Conservation (phyloP, 352 stramenopile species). For the Globisporangium ultimum region DNA sequence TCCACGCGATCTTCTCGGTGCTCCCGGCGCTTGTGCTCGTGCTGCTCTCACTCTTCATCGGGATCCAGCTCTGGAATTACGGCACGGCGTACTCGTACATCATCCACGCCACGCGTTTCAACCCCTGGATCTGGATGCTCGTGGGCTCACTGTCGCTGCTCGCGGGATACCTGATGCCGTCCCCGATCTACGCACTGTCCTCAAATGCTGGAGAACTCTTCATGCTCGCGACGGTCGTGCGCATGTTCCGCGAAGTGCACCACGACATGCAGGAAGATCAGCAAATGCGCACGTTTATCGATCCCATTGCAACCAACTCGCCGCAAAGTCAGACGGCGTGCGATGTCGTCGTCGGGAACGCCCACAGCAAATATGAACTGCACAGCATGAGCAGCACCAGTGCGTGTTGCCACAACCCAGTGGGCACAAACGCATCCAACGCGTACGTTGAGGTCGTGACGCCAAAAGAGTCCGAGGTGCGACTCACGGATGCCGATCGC, state of each 20-base stretch:
- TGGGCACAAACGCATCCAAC: not conserved
- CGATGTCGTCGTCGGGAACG: constrained; percentile 9
- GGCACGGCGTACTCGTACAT: constrained; percentile 85
- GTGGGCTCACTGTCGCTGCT: constrained; percentile 68
- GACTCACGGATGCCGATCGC: constrained; percentile 37
- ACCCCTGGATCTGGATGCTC: constrained; percentile 88
- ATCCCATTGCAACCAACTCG: constrained; percentile 32
- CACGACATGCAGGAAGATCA: constrained; percentile 79
- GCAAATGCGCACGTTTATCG: constrained; percentile 74
- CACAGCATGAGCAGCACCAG: constrained; percentile 4
- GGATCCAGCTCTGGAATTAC: constrained; percentile 79
- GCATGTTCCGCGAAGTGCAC: constrained; percentile 85
- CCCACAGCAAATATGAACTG: constrained; percentile 25
- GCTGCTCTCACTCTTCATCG: constrained; percentile 66
- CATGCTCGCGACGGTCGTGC: constrained; percentile 79
- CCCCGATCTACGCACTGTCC: constrained; percentile 62
- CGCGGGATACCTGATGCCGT: constrained; percentile 70
- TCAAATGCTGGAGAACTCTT: constrained; percentile 73
- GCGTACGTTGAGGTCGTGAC: constrained; percentile 38
- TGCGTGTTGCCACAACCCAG: not conserved
- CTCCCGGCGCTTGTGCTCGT: constrained; percentile 69
- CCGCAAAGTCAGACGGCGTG: constrained; percentile 21
- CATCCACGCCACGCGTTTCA: constrained; percentile 82
- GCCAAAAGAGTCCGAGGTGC: constrained; percentile 39
- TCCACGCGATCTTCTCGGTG: constrained; percentile 55